A percentile compares a stretch with the other conserved stretches of the same genome.
These are phyloP conservation scores for Coprinellus micaceus DNA, from an alignment of 768 basidiomycete species.

Conservation along the genomic window DNA sequence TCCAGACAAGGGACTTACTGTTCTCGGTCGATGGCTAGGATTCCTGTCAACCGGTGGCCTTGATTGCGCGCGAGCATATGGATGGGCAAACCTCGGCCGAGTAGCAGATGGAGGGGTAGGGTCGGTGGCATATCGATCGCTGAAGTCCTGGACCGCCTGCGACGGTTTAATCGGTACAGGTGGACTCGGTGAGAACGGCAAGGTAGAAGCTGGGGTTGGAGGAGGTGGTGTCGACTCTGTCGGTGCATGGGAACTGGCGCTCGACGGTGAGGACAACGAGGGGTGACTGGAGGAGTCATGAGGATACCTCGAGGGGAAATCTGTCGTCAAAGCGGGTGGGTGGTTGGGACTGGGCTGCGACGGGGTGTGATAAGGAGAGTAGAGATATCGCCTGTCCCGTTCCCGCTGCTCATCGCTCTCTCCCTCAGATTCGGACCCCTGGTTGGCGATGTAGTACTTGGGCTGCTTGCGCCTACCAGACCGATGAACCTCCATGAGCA, in stretches of 20 bases:
- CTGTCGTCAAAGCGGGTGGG: constrained; percentile 25
- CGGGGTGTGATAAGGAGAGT: constrained; percentile 9
- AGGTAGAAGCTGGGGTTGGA: constrained; percentile 54
- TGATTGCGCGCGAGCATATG: constrained; percentile 28
- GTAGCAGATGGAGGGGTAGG: constrained; percentile 18
- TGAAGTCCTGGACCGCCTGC: constrained; percentile 7
- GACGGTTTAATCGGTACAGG: constrained; percentile 2
- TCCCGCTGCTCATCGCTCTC: constrained; percentile 23
- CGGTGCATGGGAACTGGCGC: constrained; percentile 56
- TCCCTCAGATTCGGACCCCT: constrained; percentile 42
- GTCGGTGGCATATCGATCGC: constrained; percentile 14
- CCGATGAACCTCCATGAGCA: constrained; percentile 57
- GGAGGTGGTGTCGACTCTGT: constrained; percentile 72
- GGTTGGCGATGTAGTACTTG: constrained; percentile 59
- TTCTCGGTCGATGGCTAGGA: constrained; percentile 27
- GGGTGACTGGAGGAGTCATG: constrained; percentile 41
- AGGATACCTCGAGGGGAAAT: constrained; percentile 24
- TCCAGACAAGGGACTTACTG: constrained; percentile 25
- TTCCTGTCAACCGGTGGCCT: constrained; percentile 16
- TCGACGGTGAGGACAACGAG: constrained; percentile 67
- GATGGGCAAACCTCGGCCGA: constrained; percentile 32
- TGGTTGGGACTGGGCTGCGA: constrained; percentile 17
- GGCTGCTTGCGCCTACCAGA: constrained; percentile 30
- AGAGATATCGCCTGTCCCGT: constrained; percentile 10
- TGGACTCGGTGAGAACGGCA: constrained; percentile 8